Evolutionary conservation across 2,329 filamentous ascomycete species (phyloP), one percentile per base, ranked within the genome.

Genomic region (Leptographium radiaticola): DNA sequence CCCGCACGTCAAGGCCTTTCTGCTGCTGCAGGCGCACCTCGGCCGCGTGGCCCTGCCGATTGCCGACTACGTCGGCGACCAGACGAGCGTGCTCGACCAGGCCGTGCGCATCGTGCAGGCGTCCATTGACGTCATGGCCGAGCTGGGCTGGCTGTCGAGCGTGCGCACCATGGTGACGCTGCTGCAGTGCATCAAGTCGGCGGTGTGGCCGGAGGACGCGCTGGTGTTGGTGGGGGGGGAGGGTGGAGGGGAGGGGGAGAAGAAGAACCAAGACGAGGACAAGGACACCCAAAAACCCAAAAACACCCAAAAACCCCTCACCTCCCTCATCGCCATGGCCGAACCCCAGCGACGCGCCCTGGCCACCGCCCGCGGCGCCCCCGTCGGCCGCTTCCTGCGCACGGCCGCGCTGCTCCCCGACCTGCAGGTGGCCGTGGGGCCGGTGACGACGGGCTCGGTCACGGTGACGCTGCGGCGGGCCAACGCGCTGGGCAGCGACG

Each of bases 41-140:
- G 89, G 87, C 20, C 86, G 91, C 55, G 85, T 97, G 60, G 83
- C 91, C 53, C 81, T 98, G 4, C 94, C 94, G 4, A 96, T 98
- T 55, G 85, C 87, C 0, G 93, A 98, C 75, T 98, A 98, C 65
- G 89, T 98, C 3, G 93, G 93, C 62, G 93, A 98, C 68, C 87
- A 95, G 69, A 84, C 80, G 12, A 84, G 80, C 52, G 93, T 98
- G 4, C 77, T 98, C 1, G 93, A 98, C 67, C 93, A 98, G 67
- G 87, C 89, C 7, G 93, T 98, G 56, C 93, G 93, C 79, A 93
- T 98, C 66, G 84, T 96, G 38, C 93, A 98, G 68, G 94, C 93
- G 1, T 87, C 85, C 7, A 91, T 98, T 62, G 94, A 98, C 65
- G 86, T 96, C 11, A 77, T 97, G 55, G 87, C 91, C 0, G 94